These are phyloP conservation scores for Protomyces inundatus DNA, from an alignment of 1,139 yeast species.

Conservation along the genomic window DNA sequence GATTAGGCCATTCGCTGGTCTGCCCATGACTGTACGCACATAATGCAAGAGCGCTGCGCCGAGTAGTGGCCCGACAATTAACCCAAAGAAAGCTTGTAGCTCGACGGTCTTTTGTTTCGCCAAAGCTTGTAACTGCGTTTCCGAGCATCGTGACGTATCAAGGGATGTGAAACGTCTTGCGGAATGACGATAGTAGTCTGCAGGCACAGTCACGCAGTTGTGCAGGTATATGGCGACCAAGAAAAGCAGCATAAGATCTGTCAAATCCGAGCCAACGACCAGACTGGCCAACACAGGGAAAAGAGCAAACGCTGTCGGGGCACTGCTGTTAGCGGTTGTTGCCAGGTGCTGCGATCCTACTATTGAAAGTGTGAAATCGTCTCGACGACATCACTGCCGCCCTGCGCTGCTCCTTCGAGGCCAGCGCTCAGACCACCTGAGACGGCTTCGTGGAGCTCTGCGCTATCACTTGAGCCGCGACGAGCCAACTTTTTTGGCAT, in stretches of 20 bases:
- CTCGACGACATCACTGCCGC: constrained; percentile 13
- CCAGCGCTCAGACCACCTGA: background rate
- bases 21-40: constrained; percentile 24
- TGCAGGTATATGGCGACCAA: constrained; percentile 23
- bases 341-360: background rate
- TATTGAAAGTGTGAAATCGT: constrained; percentile 19
- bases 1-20: constrained; percentile 28
- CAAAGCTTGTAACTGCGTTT: background rate
- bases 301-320: constrained; percentile 20
- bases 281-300: constrained; percentile 21
- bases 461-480: background rate
- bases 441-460: background rate
- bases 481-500: background rate
- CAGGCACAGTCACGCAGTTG: constrained; percentile 24
- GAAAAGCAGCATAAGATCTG: constrained; percentile 11
- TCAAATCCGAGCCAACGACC: constrained; percentile 19
- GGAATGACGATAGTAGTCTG: constrained; percentile 15
- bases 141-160: background rate
- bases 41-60: constrained; percentile 29
- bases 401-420: constrained; percentile 12
- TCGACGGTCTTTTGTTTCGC: background rate
- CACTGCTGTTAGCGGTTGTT: background rate
- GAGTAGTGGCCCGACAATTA: constrained; percentile 29
- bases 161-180: constrained; percentile 4
- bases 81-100: constrained; percentile 15